Evolutionary conservation across 2,329 filamentous ascomycete species (phyloP).

Genomic region (Pseudogymnoascus sp.): DNA sequence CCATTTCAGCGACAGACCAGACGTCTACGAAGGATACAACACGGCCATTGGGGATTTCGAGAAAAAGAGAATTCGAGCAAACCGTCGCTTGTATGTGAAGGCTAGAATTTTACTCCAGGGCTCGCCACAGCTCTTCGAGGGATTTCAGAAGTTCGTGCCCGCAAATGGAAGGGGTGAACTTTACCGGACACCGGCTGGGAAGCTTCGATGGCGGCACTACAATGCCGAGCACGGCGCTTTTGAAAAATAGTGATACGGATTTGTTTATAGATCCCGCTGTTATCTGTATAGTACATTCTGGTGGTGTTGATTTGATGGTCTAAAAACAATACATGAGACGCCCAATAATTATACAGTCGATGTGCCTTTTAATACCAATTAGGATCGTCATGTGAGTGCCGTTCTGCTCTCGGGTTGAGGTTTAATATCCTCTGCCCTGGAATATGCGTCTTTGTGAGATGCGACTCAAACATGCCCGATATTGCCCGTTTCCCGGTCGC

Average conservation of each 20-base stretch:
- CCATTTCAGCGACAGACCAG: not conserved
- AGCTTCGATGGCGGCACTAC: not conserved
- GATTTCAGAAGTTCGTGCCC: not conserved
- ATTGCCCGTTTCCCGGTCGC: constrained; percentile 46
- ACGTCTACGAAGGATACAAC: not conserved
- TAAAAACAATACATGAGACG: not conserved
- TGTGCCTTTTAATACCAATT: constrained; percentile 43
- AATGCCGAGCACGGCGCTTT: not conserved
- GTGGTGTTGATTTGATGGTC: not conserved
- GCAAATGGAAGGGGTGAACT: not conserved
- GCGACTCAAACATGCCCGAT: constrained; percentile 50
- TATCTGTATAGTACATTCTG: not conserved
- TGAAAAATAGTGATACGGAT: not conserved
- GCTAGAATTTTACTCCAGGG: not conserved
- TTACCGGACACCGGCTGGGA: not conserved
- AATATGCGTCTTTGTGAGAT: constrained; percentile 43
- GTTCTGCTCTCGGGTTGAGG: constrained; percentile 48
- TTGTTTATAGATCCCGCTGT: not conserved
- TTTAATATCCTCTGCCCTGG: constrained; percentile 50
- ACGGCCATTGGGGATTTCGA: not conserved
- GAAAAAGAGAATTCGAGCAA: not conserved
- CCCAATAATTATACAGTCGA: not conserved
- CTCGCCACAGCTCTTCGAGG: not conserved
- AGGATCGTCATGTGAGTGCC: constrained; percentile 45
- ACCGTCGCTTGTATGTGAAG: not conserved